These are phyloP conservation scores for Colletotrichum brevisporum DNA, from an alignment of 2,329 filamentous ascomycete genomes.

Conservation along the genomic window DNA sequence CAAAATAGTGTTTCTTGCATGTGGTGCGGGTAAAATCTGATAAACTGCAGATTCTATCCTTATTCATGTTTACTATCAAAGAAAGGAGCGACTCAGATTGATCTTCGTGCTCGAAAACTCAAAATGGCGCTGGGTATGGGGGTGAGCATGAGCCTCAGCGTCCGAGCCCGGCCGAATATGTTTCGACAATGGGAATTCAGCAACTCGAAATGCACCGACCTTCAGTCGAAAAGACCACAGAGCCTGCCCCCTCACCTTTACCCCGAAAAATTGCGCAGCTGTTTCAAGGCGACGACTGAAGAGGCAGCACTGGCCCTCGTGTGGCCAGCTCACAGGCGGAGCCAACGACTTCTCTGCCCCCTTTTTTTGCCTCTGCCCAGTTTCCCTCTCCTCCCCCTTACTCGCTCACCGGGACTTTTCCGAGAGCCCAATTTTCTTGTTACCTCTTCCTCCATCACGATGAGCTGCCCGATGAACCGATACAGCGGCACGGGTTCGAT, in stretches of 20 bases:
- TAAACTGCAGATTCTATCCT: background rate
- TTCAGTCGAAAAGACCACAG: slow-evolving; percentile 7
- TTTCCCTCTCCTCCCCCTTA: background rate
- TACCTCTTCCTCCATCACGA: background rate
- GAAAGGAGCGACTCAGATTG: background rate
- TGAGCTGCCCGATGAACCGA: background rate
- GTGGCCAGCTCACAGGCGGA: background rate
- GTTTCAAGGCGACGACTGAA: slow-evolving; percentile 20
- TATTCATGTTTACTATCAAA: background rate
- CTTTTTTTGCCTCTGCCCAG: background rate
- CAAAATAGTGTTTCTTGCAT: background rate
- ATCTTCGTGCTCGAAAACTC: slow-evolving; percentile 2
- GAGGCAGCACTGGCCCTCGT: slow-evolving; percentile 16
- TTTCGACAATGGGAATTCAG: slow-evolving; percentile 6
- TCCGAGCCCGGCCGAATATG: slow-evolving; percentile 8
- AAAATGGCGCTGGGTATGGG: background rate
- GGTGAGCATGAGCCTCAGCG: slow-evolving; percentile 18
- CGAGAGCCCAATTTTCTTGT: background rate
- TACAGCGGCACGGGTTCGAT: slow-evolving; percentile 22
- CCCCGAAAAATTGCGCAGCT: no score
- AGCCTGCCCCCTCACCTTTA: no score
- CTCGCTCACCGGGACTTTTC: background rate
- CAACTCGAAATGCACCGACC: no score
- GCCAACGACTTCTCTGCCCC: background rate
- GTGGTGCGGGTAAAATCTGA: background rate